Evolutionary conservation across 73 alveolate genomes (phyloP).

Genomic region (Paramecium caudatum): DNA sequence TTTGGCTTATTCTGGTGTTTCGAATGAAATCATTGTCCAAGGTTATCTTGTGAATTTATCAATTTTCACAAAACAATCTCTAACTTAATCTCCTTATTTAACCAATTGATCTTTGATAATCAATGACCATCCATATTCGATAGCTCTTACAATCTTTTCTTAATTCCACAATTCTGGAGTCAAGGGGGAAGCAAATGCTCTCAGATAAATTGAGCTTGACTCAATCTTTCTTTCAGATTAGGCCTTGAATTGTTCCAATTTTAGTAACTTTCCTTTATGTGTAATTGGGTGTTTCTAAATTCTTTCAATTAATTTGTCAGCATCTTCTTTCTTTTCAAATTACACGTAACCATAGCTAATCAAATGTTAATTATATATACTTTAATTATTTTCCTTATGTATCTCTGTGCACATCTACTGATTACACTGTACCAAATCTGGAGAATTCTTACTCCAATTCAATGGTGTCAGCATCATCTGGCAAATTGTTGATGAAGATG

Average conservation of each 20-base stretch:
- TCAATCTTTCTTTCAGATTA: conserved; percentile 62
- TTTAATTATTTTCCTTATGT: conserved; percentile 14
- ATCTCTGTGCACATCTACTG: conserved; percentile 66
- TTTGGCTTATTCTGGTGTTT: conserved; percentile 42
- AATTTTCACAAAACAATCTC: conserved; percentile 65
- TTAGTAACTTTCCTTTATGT: conserved; percentile 12
- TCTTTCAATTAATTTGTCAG: conserved; percentile 9
- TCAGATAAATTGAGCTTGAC: conserved; percentile 50
- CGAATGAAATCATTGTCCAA: conserved; percentile 58
- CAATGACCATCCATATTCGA: conserved; percentile 61
- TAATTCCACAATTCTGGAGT: background rate
- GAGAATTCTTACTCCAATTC: conserved; percentile 67
- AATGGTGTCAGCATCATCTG: conserved; percentile 61
- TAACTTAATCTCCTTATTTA: background rate
- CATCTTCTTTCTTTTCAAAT: conserved; percentile 69
- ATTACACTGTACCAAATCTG: conserved; percentile 44
- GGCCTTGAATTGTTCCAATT: conserved; percentile 63
- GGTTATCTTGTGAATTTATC: conserved; percentile 51
- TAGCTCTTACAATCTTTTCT: conserved; percentile 14
- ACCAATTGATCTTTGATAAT: conserved; percentile 13
- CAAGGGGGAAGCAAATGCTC: conserved; percentile 61
- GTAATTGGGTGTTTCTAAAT: background rate
- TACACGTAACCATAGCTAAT: conserved; percentile 59
- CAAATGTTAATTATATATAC: background rate
- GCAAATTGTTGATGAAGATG: conserved; percentile 60